These are phyloP conservation scores for Entonaema liquescens DNA, from an alignment of 495 filamentous ascomycete genomes.

Conservation along the genomic window DNA sequence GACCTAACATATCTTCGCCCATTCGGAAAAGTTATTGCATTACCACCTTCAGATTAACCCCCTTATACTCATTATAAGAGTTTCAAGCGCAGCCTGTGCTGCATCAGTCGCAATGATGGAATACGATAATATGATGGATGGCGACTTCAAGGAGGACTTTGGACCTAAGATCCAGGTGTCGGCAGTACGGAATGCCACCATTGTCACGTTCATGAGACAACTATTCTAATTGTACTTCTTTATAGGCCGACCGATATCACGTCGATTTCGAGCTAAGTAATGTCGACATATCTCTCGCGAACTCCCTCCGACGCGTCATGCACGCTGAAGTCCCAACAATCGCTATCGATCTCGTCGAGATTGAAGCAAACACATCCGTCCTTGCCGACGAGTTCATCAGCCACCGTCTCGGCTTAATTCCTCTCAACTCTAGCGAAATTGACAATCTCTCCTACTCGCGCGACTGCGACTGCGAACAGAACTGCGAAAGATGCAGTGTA, in stretches of 20 bases:
- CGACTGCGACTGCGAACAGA: conserved; percentile 94
- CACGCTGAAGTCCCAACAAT: conserved; percentile 95
- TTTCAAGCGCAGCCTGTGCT: conserved; percentile 15
- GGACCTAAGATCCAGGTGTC: conserved; percentile 77
- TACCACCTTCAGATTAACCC: not conserved
- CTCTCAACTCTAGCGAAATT: conserved; percentile 82
- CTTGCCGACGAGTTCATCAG: conserved; percentile 95
- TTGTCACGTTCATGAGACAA: conserved; percentile 13
- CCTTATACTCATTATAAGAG: conserved; percentile 5
- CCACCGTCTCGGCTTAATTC: conserved; percentile 91
- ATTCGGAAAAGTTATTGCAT: conserved; percentile 1
- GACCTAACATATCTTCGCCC: not conserved
- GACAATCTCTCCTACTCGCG: conserved; percentile 87
- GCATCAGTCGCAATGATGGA: conserved; percentile 59
- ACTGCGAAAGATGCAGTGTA: conserved; percentile 90
- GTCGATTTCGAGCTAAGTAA: conserved; percentile 85
- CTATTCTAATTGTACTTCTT: conserved; percentile 14
- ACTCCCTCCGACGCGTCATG: conserved; percentile 90
- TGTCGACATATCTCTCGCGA: conserved; percentile 88
- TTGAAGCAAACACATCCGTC: conserved; percentile 91
- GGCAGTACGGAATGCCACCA: conserved; percentile 58
- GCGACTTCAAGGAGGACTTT: conserved; percentile 60
- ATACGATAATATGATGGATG: conserved; percentile 71
- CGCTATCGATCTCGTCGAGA: conserved; percentile 93
- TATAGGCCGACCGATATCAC: conserved; percentile 70